Evolutionary conservation across 1,284 basidiomycete species (phyloP).

Genomic region (Ustilago trichophora): DNA sequence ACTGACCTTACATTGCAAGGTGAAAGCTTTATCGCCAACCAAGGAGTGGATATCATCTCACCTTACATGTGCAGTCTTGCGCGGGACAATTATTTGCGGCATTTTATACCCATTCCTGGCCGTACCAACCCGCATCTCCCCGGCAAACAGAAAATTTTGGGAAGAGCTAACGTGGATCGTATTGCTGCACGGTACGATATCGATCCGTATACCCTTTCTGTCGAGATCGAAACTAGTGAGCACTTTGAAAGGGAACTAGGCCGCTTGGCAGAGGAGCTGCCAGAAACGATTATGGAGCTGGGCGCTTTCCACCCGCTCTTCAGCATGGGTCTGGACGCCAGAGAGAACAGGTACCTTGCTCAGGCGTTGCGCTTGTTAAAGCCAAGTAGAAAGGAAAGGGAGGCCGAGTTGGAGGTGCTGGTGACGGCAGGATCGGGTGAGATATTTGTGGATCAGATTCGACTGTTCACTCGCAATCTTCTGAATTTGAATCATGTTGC

Average conservation of each 20-base stretch:
- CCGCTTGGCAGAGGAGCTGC: conserved; percentile 14
- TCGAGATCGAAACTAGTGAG: not conserved
- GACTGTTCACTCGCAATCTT: conserved; percentile 12
- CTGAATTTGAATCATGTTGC: not conserved
- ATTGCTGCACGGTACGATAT: conserved; percentile 9
- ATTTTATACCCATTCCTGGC: conserved; percentile 8
- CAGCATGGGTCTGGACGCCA: conserved; percentile 11
- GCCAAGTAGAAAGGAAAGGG: not conserved
- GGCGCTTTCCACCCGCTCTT: conserved; percentile 37
- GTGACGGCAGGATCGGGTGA: conserved; percentile 23
- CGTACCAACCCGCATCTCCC: not conserved
- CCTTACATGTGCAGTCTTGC: conserved; percentile 31
- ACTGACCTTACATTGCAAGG: conserved; percentile 20
- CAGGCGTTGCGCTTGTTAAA: conserved; percentile 15
- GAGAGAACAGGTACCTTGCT: conserved; percentile 14
- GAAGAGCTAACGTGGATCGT: not conserved
- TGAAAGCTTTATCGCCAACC: conserved; percentile 3
- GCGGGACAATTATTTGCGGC: conserved; percentile 30
- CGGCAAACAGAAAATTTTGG: not conserved
- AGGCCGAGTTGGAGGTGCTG: conserved; percentile 10
- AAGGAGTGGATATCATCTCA: conserved; percentile 20
- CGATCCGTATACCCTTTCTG: conserved; percentile 1
- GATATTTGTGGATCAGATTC: conserved; percentile 28
- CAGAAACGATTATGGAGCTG: conserved; percentile 12
- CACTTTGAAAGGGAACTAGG: not conserved